These are phyloP conservation scores for Rhynchospora tenuis DNA, from an alignment of 176 grass and related monocot genomes.

Conservation along the genomic window DNA sequence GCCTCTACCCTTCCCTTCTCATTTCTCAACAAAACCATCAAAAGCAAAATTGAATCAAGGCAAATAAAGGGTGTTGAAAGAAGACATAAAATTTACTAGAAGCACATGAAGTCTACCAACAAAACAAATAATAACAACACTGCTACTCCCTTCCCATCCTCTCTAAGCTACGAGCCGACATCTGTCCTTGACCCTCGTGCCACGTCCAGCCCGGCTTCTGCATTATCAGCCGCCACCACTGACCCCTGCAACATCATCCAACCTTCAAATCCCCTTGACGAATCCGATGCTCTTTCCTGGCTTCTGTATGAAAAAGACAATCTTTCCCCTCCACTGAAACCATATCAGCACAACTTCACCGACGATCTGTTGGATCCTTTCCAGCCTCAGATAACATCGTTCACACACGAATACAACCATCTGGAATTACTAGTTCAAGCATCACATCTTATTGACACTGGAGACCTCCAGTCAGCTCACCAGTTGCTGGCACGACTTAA, in stretches of 20 bases:
- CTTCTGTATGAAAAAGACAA: constrained; percentile 39
- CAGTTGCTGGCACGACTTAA: constrained; percentile 43
- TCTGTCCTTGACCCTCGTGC: constrained; percentile 53
- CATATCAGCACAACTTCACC: neutral
- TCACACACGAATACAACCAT: constrained; percentile 31
- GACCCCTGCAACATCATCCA: constrained; percentile 12
- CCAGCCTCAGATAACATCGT: constrained; percentile 14
- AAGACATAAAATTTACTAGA: neutral
- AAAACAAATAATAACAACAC: constrained; percentile 25
- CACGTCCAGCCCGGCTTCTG: constrained; percentile 42
- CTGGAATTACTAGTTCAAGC: constrained; percentile 34
- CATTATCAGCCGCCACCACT: neutral
- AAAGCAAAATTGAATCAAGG: neutral
- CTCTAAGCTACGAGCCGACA: constrained; percentile 42
- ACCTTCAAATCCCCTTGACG: constrained; percentile 19
- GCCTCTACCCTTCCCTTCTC: constrained; percentile 18
- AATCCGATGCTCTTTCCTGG: constrained; percentile 45
- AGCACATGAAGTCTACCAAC: constrained; percentile 36
- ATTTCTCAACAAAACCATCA: neutral
- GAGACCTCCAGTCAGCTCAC: constrained; percentile 29
- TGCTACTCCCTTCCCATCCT: constrained; percentile 5
- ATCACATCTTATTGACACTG: constrained; percentile 31
- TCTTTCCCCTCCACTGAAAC: constrained; percentile 22
- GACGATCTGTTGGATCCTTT: constrained; percentile 41
- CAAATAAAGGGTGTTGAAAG: neutral